Evolutionary conservation across 73 alveolate species (phyloP).

Genomic region (Tetrahymena elliotti): DNA sequence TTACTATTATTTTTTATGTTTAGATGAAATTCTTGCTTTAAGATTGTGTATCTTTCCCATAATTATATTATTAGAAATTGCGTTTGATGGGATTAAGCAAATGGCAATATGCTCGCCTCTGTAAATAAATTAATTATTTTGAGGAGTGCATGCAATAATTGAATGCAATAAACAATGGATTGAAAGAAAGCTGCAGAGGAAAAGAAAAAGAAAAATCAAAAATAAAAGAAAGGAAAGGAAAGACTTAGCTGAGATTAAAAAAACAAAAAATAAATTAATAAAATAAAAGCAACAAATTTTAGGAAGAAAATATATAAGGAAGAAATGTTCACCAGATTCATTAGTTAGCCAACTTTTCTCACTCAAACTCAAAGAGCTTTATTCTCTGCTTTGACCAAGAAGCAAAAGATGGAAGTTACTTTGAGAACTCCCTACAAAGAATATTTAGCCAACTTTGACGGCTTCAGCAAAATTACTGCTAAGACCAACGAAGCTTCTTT

Average conservation of each 20-base stretch:
- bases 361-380: neutral
- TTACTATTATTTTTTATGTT: no score
- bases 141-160: neutral
- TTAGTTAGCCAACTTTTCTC: neutral
- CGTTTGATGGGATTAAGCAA: neutral
- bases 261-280: neutral
- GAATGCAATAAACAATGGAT: neutral
- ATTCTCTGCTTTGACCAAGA: constrained; percentile 8
- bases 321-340: neutral
- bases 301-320: neutral
- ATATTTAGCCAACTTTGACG: constrained; percentile 16
- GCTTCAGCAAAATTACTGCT: constrained; percentile 32
- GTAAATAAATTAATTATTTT: no score
- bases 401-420: constrained; percentile 42
- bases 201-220: neutral
- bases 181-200: neutral
- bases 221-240: neutral
- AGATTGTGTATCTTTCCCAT: neutral
- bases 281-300: neutral
- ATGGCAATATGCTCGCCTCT: neutral
- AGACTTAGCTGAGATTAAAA: neutral
- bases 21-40: neutral
- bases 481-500: constrained; percentile 47
- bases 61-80: no score
- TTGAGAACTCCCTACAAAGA: constrained; percentile 41